phyloP scores from a whole-genome alignment of 345 rosid genomes.

The Linum trigynum region DNA sequence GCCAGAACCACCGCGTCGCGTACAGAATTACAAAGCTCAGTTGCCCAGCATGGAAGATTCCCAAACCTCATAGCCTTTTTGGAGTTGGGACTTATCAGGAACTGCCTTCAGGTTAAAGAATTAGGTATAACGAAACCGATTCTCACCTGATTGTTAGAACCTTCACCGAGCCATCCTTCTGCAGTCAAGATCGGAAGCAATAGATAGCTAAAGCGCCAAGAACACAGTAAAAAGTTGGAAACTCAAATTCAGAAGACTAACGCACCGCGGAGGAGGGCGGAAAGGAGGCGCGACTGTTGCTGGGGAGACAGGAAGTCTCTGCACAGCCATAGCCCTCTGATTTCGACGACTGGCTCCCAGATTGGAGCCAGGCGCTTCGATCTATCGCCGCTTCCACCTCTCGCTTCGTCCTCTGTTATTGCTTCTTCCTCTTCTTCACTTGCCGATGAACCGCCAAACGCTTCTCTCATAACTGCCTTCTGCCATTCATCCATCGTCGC shows the following conservation, averaged over 20 bases:
- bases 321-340: constrained; percentile 65
- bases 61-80: constrained; percentile 92
- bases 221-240: too few relatives aligned
- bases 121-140: not conserved
- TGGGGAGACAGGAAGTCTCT: constrained; percentile 51
- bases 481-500: not conserved
- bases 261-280: constrained; percentile 51
- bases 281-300: constrained; percentile 45
- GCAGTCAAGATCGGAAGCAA: constrained; percentile 14
- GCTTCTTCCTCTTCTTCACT: constrained; percentile 30
- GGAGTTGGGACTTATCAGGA: not conserved
- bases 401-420: constrained; percentile 4
- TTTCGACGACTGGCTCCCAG: constrained; percentile 48
- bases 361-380: constrained; percentile 4
- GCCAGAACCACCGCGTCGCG: constrained; percentile 32
- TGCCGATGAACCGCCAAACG: constrained; percentile 73
- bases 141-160: constrained; percentile 67
- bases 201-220: not conserved
- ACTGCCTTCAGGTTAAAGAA: not conserved
- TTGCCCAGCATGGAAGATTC: constrained; percentile 75
- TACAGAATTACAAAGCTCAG: constrained; percentile 40
- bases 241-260: not conserved
- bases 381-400: not conserved
- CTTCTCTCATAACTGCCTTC: constrained; percentile 24
- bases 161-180: constrained; percentile 81